Conservation (phyloP, 208 protist genomes). For the Porcisia hertigi region DNA sequence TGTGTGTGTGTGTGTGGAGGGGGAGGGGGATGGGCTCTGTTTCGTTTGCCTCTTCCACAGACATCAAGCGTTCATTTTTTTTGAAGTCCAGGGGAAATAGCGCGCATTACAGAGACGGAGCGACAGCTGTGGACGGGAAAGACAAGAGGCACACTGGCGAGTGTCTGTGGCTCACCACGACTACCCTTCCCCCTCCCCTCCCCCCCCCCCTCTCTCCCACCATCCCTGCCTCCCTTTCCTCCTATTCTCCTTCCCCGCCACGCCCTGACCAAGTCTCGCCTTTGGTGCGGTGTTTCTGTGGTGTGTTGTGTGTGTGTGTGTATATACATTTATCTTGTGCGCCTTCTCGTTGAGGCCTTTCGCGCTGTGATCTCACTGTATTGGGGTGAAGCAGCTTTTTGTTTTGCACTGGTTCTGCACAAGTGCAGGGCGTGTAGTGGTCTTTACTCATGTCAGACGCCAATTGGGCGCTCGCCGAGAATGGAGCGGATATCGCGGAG, state of each 20-base stretch:
- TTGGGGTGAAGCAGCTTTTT: not conserved
- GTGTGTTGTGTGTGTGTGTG: slow-evolving; percentile 5
- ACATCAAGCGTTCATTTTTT: no score
- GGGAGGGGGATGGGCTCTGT: no score
- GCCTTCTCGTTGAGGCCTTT: not conserved
- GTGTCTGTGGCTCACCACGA: not conserved
- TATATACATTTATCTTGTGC: not conserved
- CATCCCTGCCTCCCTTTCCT: not conserved
- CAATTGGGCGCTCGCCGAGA: slow-evolving; percentile 67
- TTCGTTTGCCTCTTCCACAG: no score
- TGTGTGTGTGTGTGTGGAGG: no score
- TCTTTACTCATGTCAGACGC: slow-evolving; percentile 32
- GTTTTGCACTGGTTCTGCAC: not conserved
- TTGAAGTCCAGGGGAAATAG: no score
- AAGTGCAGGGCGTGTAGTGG: not conserved
- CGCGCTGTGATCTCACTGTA: not conserved
- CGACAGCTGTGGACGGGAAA: not conserved
- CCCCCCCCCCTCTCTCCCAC: not conserved
- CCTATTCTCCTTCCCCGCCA: not conserved
- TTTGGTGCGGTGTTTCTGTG: not conserved
- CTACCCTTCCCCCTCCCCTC: not conserved
- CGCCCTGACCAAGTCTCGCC: not conserved
- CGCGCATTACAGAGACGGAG: not conserved
- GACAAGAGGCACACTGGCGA: not conserved
- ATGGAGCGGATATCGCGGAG: slow-evolving; percentile 63